Conservation (phyloP, 2,329 filamentous ascomycete genomes). For the Coniochaeta hoffmannii region DNA sequence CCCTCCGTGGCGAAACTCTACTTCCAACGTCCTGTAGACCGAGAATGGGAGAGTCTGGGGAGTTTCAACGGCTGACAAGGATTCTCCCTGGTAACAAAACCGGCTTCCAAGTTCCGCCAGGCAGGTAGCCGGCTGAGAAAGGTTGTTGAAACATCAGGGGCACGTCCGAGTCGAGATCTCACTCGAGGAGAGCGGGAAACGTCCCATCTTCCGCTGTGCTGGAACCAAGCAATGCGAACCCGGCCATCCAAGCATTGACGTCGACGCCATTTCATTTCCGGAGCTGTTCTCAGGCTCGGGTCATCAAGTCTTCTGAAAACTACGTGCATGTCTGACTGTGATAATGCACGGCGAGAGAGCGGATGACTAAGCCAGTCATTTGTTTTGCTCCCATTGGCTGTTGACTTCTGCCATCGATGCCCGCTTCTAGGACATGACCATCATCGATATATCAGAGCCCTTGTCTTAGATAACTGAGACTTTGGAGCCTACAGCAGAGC, state of each 20-base stretch:
- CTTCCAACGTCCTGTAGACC: neutral
- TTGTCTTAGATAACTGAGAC: too few relatives aligned
- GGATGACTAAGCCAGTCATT: neutral
- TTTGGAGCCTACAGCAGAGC: neutral
- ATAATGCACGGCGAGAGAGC: neutral
- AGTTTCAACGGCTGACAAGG: neutral
- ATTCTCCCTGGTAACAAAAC: neutral
- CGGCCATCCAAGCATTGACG: neutral
- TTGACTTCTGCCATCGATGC: neutral
- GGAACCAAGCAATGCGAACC: too few relatives aligned
- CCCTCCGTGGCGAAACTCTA: neutral
- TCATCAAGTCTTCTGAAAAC: neutral
- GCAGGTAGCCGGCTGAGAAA: neutral
- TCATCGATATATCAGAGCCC: neutral
- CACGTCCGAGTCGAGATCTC: neutral
- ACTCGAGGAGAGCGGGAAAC: conserved; percentile 1
- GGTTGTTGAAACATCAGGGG: neutral
- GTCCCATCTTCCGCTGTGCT: neutral
- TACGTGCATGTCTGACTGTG: neutral
- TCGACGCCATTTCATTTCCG: neutral
- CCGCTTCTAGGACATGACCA: neutral
- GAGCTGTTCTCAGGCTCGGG: neutral
- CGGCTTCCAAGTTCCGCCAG: neutral
- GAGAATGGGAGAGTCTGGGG: neutral
- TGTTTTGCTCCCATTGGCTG: neutral